These are phyloP conservation scores for Paxillus involutus DNA, from an alignment of 768 basidiomycete genomes.

Conservation along the genomic window DNA sequence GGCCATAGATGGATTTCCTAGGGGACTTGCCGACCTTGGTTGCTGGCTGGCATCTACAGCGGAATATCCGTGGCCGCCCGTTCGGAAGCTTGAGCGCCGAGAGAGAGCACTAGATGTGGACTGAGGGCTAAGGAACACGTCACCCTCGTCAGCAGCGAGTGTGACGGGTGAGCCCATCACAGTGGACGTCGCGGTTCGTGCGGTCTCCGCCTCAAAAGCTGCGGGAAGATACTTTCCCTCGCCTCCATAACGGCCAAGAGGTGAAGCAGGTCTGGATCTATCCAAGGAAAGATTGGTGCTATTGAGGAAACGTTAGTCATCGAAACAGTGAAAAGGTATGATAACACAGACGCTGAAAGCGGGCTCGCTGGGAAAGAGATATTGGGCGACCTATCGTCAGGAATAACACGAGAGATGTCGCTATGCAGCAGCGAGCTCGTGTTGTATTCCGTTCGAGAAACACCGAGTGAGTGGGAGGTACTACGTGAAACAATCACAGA, in stretches of 20 bases:
- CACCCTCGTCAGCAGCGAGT: not conserved
- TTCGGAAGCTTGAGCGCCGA: not conserved
- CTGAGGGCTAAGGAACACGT: not conserved
- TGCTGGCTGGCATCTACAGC: not conserved
- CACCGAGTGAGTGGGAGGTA: not conserved
- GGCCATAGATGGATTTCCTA: not conserved
- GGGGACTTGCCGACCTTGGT: not conserved
- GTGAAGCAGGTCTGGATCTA: not conserved
- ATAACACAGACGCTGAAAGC: not conserved
- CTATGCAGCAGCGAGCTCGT: slow-evolving; percentile 8
- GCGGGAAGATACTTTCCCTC: not conserved
- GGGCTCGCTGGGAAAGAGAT: slow-evolving; percentile 1
- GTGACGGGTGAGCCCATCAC: not conserved
- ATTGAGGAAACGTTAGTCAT: not conserved
- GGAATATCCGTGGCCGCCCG: not conserved
- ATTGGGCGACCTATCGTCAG: not conserved
- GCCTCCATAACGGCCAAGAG: not conserved
- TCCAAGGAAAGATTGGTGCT: not conserved
- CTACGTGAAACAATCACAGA: slow-evolving; percentile 15
- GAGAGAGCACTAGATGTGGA: not conserved
- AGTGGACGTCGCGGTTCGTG: not conserved
- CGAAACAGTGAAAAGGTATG: not conserved
- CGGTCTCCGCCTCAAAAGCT: slow-evolving; percentile 4
- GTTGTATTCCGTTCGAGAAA: not conserved
- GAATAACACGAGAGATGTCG: slow-evolving; percentile 21